Base-by-base conservation (phyloP, 2,329 filamentous ascomycete species). In the Bertia moriformis region DNA sequence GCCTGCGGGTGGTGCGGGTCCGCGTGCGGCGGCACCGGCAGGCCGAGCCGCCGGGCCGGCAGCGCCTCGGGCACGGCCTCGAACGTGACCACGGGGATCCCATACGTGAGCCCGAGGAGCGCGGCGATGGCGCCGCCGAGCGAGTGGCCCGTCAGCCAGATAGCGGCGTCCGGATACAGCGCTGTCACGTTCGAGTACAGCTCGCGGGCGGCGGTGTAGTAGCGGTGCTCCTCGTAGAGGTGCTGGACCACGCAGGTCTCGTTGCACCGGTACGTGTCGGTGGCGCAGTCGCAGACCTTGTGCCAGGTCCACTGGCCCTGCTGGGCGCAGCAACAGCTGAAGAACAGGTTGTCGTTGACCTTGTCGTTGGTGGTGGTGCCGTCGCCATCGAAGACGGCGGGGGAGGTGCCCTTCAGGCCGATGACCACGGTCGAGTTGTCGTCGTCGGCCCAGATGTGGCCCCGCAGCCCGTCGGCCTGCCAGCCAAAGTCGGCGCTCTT, bases 281-380 rank as follows among this genome's bases (percentile, higher is more conserved):
- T 85, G 45, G 87, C 85, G 55, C 91, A 98, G 56, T 94, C 82
- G 59, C 91, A 98, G 41, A 94, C 88, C 54, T 93, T 81, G 43
- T 83, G 79, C 80, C 87, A 95, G 14, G 88, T 76, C 61, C 79
- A 87, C 46, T 87, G 85, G 0, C 88, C 87, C 49, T 93, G 88
- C 60, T 95, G 87, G 3, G 78, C 91, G 59, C 91, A 98, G 59
- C 91, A 98, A 62, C 91, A 98, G 54, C 88, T 93, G 62, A 95
- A 95, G 60, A 93, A 94, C 7, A 98, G 68, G 54, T 98, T 98
- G 60, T 98, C 91, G 56, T 96, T 98, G 51, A 88, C 67, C 63
- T 98, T 98, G 62, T 98, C 91, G 48, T 94, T 94, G 18, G 87
- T 93, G 0, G 89, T 96, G 1, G 91, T 96, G 39, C 88, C 89